A percentile compares a stretch with the other conserved stretches of the same genome.
These are phyloP conservation scores for Boechera divaricarpa DNA, from an alignment of 345 rosid genomes.

Conservation along the genomic window DNA sequence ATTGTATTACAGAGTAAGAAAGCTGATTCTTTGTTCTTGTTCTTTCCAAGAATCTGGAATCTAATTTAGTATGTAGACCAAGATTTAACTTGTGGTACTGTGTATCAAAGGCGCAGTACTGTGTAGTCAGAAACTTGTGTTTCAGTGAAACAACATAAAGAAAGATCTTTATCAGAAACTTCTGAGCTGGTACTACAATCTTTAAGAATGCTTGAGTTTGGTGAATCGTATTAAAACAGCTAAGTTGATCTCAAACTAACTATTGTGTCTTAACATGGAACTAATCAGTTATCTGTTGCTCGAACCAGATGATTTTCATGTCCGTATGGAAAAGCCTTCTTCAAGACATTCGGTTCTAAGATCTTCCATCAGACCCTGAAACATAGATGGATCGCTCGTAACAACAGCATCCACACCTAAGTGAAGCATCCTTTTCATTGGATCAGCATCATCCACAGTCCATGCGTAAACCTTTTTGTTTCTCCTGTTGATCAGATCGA, in stretches of 20 bases:
- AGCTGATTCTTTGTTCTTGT: conserved; percentile 24
- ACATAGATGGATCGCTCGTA: conserved; percentile 70
- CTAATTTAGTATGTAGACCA: conserved; percentile 10
- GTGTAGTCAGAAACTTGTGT: conserved; percentile 5
- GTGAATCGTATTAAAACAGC: neutral
- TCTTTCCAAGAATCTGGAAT: neutral
- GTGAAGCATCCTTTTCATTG: conserved; percentile 71
- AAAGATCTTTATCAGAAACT: conserved; percentile 2
- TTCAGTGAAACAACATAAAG: neutral
- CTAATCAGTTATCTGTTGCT: neutral
- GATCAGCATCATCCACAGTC: conserved; percentile 83
- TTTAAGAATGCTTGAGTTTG: conserved; percentile 2
- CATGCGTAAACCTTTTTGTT: conserved; percentile 77
- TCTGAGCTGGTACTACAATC: neutral
- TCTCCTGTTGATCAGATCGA: conserved; percentile 55
- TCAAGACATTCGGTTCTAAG: conserved; percentile 72
- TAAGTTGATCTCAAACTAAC: neutral
- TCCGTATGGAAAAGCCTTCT: conserved; percentile 62
- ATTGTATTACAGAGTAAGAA: conserved; percentile 15
- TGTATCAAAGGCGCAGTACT: neutral
- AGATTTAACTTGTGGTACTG: neutral
- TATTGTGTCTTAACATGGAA: neutral
- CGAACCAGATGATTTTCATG: conserved; percentile 27
- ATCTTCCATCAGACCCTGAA: conserved; percentile 73
- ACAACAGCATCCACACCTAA: conserved; percentile 75